Evolutionary conservation across 768 basidiomycete species (phyloP).

Genomic region (Amanita thiersii): DNA sequence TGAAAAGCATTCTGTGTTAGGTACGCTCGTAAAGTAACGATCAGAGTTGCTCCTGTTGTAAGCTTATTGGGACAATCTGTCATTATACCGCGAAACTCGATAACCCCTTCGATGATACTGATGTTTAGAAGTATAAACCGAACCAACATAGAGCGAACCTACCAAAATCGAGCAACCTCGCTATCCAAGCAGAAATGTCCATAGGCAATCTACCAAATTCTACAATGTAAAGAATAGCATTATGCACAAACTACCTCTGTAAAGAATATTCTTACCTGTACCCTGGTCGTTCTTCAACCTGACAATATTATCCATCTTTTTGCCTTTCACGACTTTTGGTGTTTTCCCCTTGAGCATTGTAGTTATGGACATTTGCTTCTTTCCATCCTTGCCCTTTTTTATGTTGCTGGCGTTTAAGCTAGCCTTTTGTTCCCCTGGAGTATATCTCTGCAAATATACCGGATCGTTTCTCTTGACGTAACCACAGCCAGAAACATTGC

Average conservation of each 20-base stretch:
- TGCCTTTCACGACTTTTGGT: slow-evolving; percentile 38
- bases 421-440: slow-evolving; percentile 23
- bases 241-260: background rate
- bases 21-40: slow-evolving; percentile 70
- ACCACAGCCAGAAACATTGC: slow-evolving; percentile 64
- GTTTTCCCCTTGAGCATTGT: slow-evolving; percentile 58
- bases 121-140: background rate
- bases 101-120: slow-evolving; percentile 34
- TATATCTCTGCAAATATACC: slow-evolving; percentile 50
- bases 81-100: slow-evolving; percentile 65
- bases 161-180: slow-evolving; percentile 69
- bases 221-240: slow-evolving; percentile 17
- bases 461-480: slow-evolving; percentile 62
- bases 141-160: slow-evolving; percentile 9
- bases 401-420: slow-evolving; percentile 22
- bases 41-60: slow-evolving; percentile 67
- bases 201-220: slow-evolving; percentile 76
- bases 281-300: slow-evolving; percentile 48
- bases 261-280: slow-evolving; percentile 43
- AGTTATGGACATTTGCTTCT: slow-evolving; percentile 60
- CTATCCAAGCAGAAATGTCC: slow-evolving; percentile 64
- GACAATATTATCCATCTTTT: slow-evolving; percentile 55
- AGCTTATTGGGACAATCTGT: slow-evolving; percentile 70
- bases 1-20: slow-evolving; percentile 65
- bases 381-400: slow-evolving; percentile 33